A percentile compares a stretch with the other conserved stretches of the same genome.
phyloP scores from a whole-genome alignment of 495 filamentous ascomycete genomes.

The Halenospora varia region DNA sequence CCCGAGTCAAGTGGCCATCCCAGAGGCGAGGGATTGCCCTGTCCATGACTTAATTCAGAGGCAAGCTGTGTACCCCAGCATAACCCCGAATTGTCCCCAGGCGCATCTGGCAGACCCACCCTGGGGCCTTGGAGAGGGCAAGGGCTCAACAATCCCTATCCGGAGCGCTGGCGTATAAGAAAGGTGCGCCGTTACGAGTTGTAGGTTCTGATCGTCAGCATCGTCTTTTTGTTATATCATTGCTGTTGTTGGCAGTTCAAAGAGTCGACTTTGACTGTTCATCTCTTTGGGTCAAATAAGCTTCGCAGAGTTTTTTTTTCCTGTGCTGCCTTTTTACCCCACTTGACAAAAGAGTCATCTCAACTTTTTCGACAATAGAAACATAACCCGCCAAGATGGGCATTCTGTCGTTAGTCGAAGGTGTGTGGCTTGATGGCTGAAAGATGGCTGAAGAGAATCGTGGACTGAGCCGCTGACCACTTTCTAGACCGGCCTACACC shows the following conservation, averaged over 20 bases:
- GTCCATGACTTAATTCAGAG: neutral
- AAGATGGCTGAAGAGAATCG: too few species aligned
- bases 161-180: slow-evolving; percentile 6
- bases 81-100: slow-evolving; percentile 11
- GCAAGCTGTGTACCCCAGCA: neutral
- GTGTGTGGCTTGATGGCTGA: slow-evolving; percentile 21
- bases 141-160: neutral
- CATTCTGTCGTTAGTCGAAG: slow-evolving; percentile 37
- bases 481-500: slow-evolving; percentile 63
- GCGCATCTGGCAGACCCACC: too few species aligned
- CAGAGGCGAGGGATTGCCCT: neutral
- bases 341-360: neutral
- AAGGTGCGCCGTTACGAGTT: slow-evolving; percentile 15
- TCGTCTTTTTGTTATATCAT: neutral
- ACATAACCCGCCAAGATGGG: slow-evolving; percentile 41
- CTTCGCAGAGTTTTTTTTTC: neutral
- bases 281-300: neutral
- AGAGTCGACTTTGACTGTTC: neutral
- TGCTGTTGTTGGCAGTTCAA: neutral
- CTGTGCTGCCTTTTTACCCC: neutral
- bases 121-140: neutral
- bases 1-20: neutral
- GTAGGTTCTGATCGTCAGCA: neutral
- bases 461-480: too few species aligned
- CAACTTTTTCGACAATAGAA: neutral